These are phyloP conservation scores for Plectranthus barbatus DNA, from an alignment of 257 asterid species.

Conservation along the genomic window DNA sequence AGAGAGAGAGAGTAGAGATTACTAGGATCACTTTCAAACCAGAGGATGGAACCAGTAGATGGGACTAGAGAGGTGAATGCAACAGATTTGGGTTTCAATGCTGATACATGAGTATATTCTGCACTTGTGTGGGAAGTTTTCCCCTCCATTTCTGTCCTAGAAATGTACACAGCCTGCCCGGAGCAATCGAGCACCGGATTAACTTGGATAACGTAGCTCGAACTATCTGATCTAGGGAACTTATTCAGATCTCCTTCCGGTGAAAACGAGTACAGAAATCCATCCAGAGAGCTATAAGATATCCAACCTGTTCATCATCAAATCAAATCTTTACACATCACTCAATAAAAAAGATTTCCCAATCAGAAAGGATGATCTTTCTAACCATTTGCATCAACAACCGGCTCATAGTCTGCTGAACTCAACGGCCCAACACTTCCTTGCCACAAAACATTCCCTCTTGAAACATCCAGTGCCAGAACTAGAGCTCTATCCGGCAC, in stretches of 20 bases:
- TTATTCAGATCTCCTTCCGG: conserved; percentile 51
- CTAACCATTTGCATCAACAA: conserved; percentile 74
- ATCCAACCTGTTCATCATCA: conserved; percentile 71
- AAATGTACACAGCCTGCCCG: conserved; percentile 57
- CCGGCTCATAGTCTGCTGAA: conserved; percentile 59
- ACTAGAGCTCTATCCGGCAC: conserved; percentile 35
- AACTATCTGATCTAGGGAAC: conserved; percentile 38
- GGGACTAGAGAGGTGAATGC: conserved; percentile 52
- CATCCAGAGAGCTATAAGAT: conserved; percentile 85
- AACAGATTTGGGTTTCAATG: conserved; percentile 59
- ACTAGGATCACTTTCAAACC: conserved; percentile 70
- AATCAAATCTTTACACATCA: not conserved
- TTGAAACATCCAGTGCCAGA: conserved; percentile 64
- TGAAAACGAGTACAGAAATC: conserved; percentile 81
- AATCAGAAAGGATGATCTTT: not conserved
- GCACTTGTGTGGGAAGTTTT: conserved; percentile 37
- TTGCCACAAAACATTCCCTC: conserved; percentile 68
- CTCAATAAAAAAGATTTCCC: not conserved
- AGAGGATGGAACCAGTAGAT: conserved; percentile 45
- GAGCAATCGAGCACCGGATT: conserved; percentile 82
- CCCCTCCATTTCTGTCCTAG: conserved; percentile 71
- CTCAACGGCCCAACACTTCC: conserved; percentile 63
- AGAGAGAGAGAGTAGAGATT: conserved; percentile 18
- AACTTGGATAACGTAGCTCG: conserved; percentile 56
- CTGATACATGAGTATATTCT: conserved; percentile 52